Base-by-base conservation (phyloP, 352 stramenopile species). In the Globisporangium echinulatum region DNA sequence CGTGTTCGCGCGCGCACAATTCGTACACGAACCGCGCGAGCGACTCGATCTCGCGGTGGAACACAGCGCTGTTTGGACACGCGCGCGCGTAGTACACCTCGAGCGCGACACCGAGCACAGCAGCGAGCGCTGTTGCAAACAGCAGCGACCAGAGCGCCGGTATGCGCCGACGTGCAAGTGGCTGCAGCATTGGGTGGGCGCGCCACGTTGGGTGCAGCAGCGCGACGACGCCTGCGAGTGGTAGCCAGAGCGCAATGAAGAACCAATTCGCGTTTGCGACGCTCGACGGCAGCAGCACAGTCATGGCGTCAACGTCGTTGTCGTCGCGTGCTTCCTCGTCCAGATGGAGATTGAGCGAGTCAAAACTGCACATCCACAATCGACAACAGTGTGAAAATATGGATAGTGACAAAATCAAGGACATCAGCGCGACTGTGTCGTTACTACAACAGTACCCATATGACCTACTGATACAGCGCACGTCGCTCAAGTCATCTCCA, bases 211-310 rank as follows among this genome's bases (percentile, higher is more conserved):
- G 76, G 33, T 86, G 82, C 49, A 81, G 44, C 10, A 88, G 49
- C 47, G 66, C 66, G 11, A 54, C 67, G 37, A 80, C 61, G 52
- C 59, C 58, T 0, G 56, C 61, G 6, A 72, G 62, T 1, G 71
- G 63, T 11, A 62, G 51, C 7, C 42, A 52, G 11, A 76, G 39
- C 39, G 70, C 68, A 54, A 84, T n/a, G 17, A 91, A 69, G 63
- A 87, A 87, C 66, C 81, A 77, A 66, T 91, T 91, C 53, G 77
- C 68, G 53, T 82, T 66, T 13, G 82, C 82, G 51, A 91, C 66
- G 63, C 80, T 81, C 39, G 73, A 75, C 10, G 81, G 79, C 42
- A 90, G 64, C 62, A 88, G 65, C 66, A 90, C 81, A 33, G 81
- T 90, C 81, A 90, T 90, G 14, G 15, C n/a, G 15, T 42, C 13